phyloP scores from a whole-genome alignment of 2,329 filamentous ascomycete species.

The Lasiodiplodia gonubiensis region DNA sequence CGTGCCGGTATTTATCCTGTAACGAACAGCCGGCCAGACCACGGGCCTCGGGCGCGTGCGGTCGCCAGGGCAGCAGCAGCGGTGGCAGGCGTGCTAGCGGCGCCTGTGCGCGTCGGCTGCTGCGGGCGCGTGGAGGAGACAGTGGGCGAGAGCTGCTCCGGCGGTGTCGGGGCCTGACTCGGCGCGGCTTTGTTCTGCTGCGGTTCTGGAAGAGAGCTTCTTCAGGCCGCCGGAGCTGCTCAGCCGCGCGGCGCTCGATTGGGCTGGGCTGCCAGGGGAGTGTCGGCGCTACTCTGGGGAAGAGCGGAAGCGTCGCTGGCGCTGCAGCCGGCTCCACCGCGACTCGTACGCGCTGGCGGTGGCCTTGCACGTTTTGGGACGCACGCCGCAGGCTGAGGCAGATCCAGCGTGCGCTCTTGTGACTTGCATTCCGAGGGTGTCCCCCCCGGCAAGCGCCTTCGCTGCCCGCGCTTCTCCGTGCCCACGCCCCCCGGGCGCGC shows the following conservation, averaged over 20 bases:
- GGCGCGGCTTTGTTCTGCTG: slow-evolving; percentile 22
- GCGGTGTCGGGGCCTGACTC: slow-evolving; percentile 18
- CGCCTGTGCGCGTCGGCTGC: background rate
- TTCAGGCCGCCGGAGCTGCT: slow-evolving; percentile 22
- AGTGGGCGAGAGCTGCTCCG: background rate
- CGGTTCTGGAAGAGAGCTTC: slow-evolving; percentile 23
- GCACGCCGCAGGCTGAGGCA: slow-evolving; percentile 25
- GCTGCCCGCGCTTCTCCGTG: slow-evolving; percentile 15
- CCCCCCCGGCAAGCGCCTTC: slow-evolving; percentile 1
- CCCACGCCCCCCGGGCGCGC: slow-evolving; percentile 9
- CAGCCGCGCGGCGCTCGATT: slow-evolving; percentile 25
- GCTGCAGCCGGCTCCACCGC: slow-evolving; percentile 26
- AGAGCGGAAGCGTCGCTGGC: slow-evolving; percentile 26
- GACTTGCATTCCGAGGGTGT: slow-evolving; percentile 25
- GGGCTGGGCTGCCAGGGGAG: slow-evolving; percentile 24
- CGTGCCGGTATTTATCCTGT: slow-evolving; percentile 23
- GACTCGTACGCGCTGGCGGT: slow-evolving; percentile 27
- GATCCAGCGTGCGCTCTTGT: slow-evolving; percentile 28
- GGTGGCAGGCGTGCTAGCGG: background rate
- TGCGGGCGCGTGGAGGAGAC: slow-evolving; percentile 5
- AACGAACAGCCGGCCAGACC: slow-evolving; percentile 20
- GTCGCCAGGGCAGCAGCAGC: background rate
- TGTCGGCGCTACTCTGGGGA: slow-evolving; percentile 27
- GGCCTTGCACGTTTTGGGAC: slow-evolving; percentile 26
- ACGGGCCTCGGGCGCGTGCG: slow-evolving; percentile 16